These are phyloP conservation scores for Linum trigynum DNA, from an alignment of 345 rosid genomes.

Conservation along the genomic window DNA sequence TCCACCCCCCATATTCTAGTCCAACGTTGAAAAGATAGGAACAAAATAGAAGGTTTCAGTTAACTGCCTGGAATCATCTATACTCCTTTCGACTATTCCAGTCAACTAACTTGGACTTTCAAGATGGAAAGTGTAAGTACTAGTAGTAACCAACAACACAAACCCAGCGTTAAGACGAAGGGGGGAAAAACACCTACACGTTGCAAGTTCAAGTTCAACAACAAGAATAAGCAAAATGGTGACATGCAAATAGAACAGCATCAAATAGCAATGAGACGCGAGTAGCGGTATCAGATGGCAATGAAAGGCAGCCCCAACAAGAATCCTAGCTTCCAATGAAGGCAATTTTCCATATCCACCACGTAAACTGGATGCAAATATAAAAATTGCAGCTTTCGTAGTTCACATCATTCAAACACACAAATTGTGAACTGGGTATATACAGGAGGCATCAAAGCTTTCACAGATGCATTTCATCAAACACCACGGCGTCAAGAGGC, in stretches of 20 bases:
- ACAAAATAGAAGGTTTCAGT: not conserved
- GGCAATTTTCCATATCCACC: not conserved
- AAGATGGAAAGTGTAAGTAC: not conserved
- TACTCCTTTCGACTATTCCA: not conserved
- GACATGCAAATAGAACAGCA: not conserved
- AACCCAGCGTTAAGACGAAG: not conserved
- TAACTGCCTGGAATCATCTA: not conserved
- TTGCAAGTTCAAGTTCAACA: not conserved
- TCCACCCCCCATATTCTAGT: not conserved
- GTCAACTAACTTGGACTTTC: not conserved
- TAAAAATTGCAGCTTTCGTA: not conserved
- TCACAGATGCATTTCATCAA: slow-evolving; percentile 13
- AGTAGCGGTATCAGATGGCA: not conserved
- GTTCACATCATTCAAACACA: slow-evolving; percentile 3
- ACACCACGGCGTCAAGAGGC: slow-evolving; percentile 3
- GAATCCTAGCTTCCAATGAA: not conserved
- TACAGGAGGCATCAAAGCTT: not conserved
- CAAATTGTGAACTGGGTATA: not conserved
- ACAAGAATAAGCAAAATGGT: not conserved
- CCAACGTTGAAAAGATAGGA: too few relatives aligned
- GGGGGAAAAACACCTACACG: not conserved
- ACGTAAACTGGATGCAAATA: not conserved
- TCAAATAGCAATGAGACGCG: not conserved
- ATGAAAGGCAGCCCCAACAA: not conserved
- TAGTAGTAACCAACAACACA: not conserved